Base-by-base conservation (phyloP, 306 rosid species). In the Lathyrus sativus region DNA sequence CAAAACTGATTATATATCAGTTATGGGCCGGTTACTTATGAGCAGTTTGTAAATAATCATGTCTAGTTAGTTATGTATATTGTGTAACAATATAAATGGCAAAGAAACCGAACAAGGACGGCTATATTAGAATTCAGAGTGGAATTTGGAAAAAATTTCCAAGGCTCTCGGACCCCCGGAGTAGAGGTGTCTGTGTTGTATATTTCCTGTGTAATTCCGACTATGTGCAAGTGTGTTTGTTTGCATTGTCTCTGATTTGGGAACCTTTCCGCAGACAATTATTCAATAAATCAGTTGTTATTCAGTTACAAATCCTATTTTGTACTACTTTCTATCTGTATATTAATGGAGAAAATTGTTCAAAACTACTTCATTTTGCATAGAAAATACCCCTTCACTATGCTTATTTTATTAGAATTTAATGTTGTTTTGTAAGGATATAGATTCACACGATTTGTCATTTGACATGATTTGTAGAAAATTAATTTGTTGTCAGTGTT, bases 311-410 rank as follows among this genome's bases (percentile, higher is more conserved):
- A 49, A 7, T 49, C 56, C 28, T 49, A 15, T 49, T 49, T 49
- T 11, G 28, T 18, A 49, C 28, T 24, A 18, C 12, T 49, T 17
- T 18, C 28, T 49, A 17, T 15, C 56, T 0, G 38, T 38, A 22
- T 17, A 42, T 26, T 64, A 33, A 63, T 28, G 44, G 62, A 19
- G 24, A 65, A 71, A 26, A 37, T 71, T 71, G 42, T 42, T 49
- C 76, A 58, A 28, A 11, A 7, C 43, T 22, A 43, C 59, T 62
- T 44, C 14, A 44, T 44, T 43, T 66, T 80, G 33, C 37, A 49
- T 58, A 26, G 66, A 29, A 8, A 42, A 58, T 17, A 15, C 11
- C 19, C n/a, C 15, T 26, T 4, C 8, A 4, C 8, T 50, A 53
- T 59, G 50, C 44, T 60, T 48, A 33, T 22, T 57, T 26, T 44